Evolutionary conservation across 768 basidiomycete species (phyloP).

Genomic region (Leccinum ochraceum): DNA sequence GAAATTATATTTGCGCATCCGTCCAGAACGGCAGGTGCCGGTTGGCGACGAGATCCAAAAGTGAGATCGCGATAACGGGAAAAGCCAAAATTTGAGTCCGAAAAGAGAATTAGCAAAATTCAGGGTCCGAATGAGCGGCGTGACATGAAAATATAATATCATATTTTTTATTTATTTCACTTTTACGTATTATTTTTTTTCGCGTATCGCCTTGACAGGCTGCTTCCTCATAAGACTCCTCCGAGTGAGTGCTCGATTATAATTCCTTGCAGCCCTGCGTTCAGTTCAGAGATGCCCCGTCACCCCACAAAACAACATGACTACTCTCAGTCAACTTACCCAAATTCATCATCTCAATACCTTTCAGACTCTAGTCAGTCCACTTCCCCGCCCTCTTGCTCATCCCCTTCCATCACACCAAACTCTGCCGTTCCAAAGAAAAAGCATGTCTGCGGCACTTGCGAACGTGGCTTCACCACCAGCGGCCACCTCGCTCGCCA

Average conservation of each 20-base stretch:
- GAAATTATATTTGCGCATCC: slow-evolving; percentile 33
- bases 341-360: slow-evolving; percentile 18
- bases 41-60: slow-evolving; percentile 29
- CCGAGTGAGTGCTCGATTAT: slow-evolving; percentile 24
- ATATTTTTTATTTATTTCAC: slow-evolving; percentile 25
- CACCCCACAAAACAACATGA: slow-evolving; percentile 34
- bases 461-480: slow-evolving; percentile 81
- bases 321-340: slow-evolving; percentile 18
- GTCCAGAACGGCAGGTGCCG: slow-evolving; percentile 31
- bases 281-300: slow-evolving; percentile 26
- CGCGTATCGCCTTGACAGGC: slow-evolving; percentile 38
- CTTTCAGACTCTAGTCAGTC: slow-evolving; percentile 30
- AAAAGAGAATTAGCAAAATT: slow-evolving; percentile 30
- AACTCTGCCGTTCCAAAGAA: slow-evolving; percentile 26
- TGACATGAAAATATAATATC: slow-evolving; percentile 23
- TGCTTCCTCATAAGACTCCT: slow-evolving; percentile 37
- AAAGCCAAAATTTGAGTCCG: slow-evolving; percentile 36
- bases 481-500: slow-evolving; percentile 89
- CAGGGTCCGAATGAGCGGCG: slow-evolving; percentile 35
- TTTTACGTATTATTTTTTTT: slow-evolving; percentile 39
- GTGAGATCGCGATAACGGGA: slow-evolving; percentile 33
- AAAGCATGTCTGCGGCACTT: slow-evolving; percentile 66
- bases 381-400: slow-evolving; percentile 13
- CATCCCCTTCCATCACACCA: neutral
- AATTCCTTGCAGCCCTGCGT: slow-evolving; percentile 28